A percentile compares a stretch with the other conserved stretches of the same genome.
Evolutionary conservation across 148 eudicot species (phyloP).

Genomic region (Arctostaphylos glauca): DNA sequence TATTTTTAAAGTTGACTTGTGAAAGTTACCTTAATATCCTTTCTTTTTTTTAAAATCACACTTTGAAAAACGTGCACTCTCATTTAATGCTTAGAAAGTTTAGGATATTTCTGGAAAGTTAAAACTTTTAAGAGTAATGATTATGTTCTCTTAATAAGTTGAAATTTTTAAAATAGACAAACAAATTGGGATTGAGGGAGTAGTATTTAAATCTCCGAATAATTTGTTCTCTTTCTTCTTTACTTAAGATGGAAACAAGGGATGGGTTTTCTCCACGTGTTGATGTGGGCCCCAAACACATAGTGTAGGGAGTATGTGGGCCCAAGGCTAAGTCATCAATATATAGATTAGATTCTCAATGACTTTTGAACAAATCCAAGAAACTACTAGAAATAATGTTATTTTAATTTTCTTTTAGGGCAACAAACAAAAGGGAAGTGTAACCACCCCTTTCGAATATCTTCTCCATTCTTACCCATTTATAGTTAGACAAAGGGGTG

Average conservation of each 20-base stretch:
- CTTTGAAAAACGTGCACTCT: too few relatives aligned
- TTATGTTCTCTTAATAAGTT: too few relatives aligned
- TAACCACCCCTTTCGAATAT: not conserved
- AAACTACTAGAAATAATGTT: not conserved
- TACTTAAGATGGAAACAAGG: not conserved
- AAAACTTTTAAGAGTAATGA: too few relatives aligned
- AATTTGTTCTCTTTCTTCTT: not conserved
- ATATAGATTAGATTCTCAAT: not conserved
- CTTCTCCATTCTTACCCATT: not conserved
- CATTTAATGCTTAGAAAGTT: too few relatives aligned
- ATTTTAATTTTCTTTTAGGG: not conserved
- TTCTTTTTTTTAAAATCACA: too few relatives aligned
- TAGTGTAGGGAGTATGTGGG: not conserved
- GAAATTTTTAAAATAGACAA: too few relatives aligned
- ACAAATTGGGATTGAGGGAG: too few relatives aligned
- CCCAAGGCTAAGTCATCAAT: not conserved
- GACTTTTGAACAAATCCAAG: not conserved
- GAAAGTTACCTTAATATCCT: too few relatives aligned
- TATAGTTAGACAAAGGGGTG: not conserved
- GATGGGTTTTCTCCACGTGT: constrained; percentile 7
- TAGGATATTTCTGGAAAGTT: too few relatives aligned
- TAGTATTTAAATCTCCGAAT: too few relatives aligned
- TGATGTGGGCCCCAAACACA: not conserved
- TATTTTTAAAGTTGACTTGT: too few relatives aligned
- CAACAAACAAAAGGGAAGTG: not conserved